Percentiles rank a stretch among this genome's conserved stretches.
These are phyloP conservation scores for Cercospora citrullina DNA, from an alignment of 2,329 filamentous ascomycete species.

Conservation along the genomic window DNA sequence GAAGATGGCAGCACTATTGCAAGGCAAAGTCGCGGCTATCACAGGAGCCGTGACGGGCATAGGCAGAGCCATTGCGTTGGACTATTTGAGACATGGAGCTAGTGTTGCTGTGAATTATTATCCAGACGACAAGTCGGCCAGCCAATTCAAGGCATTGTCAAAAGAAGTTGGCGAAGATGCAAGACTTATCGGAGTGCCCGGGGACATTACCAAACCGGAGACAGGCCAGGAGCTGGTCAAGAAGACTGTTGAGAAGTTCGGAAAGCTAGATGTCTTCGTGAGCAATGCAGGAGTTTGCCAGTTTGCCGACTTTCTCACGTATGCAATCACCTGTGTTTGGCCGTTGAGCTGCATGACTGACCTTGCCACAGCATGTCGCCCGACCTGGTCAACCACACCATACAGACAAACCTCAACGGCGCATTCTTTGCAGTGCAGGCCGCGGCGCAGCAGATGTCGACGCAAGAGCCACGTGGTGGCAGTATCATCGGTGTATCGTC, in stretches of 20 bases:
- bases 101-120: conserved; percentile 80
- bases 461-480: conserved; percentile 63
- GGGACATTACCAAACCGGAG: conserved; percentile 74
- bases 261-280: conserved; percentile 67
- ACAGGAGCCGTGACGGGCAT: conserved; percentile 86
- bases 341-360: conserved; percentile 7
- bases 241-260: conserved; percentile 62
- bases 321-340: conserved; percentile 16
- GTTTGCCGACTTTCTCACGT: conserved; percentile 83
- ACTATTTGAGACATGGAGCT: conserved; percentile 75
- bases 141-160: conserved; percentile 52
- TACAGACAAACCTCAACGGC: conserved; percentile 79
- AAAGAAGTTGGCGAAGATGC: conserved; percentile 41
- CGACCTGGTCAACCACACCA: conserved; percentile 68
- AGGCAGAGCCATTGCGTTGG: conserved; percentile 78
- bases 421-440: conserved; percentile 88
- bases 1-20: conserved; percentile 52
- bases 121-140: conserved; percentile 53
- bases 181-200: conserved; percentile 65
- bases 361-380: conserved; percentile 57
- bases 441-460: conserved; percentile 78
- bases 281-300: conserved; percentile 87
- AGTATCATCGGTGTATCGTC: conserved; percentile 76
- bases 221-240: conserved; percentile 69
- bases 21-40: conserved; percentile 77